A percentile compares a stretch with the other conserved stretches of the same genome.
Conservation (phyloP, 163 green algal species). For the Scenedesmus sp. region DNA sequence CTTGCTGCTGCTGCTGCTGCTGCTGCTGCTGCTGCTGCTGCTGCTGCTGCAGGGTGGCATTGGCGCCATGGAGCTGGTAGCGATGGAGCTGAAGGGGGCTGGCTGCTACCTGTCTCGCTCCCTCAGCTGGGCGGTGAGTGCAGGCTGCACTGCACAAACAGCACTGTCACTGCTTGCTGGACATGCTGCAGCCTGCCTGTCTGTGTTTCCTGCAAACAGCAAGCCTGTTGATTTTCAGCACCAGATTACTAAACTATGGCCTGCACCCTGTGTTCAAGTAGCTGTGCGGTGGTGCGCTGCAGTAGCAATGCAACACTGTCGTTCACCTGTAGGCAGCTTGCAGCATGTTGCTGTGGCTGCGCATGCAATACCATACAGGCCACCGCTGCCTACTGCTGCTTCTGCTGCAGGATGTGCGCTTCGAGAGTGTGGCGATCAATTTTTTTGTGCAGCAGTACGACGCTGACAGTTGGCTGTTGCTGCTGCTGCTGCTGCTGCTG, state of each 20-base stretch:
- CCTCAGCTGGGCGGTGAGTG: conserved; percentile 81
- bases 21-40: background rate
- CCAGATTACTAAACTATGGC: no score
- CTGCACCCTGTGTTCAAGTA: no score
- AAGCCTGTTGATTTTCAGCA: conserved; percentile 32
- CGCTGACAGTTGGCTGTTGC: background rate
- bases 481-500: background rate
- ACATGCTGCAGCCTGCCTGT: background rate
- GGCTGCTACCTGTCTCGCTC: conserved; percentile 86
- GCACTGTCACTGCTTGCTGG: background rate
- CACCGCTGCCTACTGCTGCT: no score
- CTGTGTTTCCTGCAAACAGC: background rate
- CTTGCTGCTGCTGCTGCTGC: background rate
- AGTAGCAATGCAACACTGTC: no score
- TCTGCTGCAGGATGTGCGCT: background rate
- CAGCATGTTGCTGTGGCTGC: no score
- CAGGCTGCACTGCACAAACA: no score
- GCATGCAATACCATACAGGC: no score
- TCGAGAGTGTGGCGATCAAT: background rate
- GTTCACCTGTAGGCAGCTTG: no score
- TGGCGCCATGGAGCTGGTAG: conserved; percentile 82
- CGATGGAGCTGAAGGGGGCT: conserved; percentile 82
- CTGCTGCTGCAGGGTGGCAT: conserved; percentile 33
- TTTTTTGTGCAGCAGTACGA: background rate
- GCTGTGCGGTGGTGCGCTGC: background rate